Conservation (phyloP, 495 filamentous ascomycete genomes). For the Aspergillus kassunensis region DNA sequence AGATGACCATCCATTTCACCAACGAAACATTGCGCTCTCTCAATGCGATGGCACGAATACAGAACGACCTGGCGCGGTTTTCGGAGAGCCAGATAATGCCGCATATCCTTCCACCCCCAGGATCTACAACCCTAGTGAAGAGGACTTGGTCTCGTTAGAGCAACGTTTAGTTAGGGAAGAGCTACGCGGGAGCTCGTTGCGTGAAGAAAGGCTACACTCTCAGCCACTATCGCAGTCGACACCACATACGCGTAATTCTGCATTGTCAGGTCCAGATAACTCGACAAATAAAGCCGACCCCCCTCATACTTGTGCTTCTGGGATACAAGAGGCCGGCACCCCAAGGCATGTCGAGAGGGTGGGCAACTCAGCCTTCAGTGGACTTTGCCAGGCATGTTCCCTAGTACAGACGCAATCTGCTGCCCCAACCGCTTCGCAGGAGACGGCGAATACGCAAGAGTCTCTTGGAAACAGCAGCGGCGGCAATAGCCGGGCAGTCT, state of each 20-base stretch:
- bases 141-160: background rate
- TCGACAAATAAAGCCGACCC: slow-evolving; percentile 6
- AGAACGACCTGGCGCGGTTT: background rate
- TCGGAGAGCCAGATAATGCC: background rate
- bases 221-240: background rate
- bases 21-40: slow-evolving; percentile 20
- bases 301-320: slow-evolving; percentile 7
- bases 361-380: background rate
- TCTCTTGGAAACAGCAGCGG: background rate
- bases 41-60: slow-evolving; percentile 5
- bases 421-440: background rate
- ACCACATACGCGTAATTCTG: background rate
- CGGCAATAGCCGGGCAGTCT: background rate
- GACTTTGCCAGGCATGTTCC: background rate
- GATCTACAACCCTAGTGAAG: background rate
- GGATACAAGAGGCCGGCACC: background rate
- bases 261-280: background rate
- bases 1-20: slow-evolving; percentile 37
- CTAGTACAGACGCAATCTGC: slow-evolving; percentile 11
- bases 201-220: background rate
- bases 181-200: no score
- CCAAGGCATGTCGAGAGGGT: background rate
- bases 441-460: background rate
- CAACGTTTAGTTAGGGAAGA: no score
- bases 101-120: background rate